Evolutionary conservation across 495 filamentous ascomycete genomes (phyloP), one percentile per base, ranked within the genome.

Genomic region (Lepidopterella palustris): DNA sequence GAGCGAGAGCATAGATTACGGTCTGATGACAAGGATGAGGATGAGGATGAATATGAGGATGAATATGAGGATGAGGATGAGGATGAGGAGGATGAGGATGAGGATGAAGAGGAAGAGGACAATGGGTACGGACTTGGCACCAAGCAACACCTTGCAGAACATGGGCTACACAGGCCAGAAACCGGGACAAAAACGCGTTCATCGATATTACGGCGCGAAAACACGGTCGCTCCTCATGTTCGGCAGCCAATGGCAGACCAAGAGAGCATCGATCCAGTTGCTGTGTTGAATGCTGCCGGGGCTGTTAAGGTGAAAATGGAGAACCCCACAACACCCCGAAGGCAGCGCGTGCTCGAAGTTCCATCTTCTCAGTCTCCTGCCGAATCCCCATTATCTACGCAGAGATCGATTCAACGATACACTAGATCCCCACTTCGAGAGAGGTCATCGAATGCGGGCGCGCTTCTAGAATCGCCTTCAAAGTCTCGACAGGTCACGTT

Each of bases 311-410:
- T 35, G 1, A 66, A 56, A 29, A 56, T 52, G 23, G 39, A 56
- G n/a, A 45, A 56, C 1, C 56, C 59, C 60, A 59, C 40, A 61
- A 68, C 55, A 59, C 71, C 62, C 47, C 70, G 58, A 53, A 58
- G 28, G 51, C 59, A 48, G 21, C 53, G 61, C 31, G 45, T 62
- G 45, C 63, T 53, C 18, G 71, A 72, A 45, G 68, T 76, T 25
- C 70, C 70, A 13, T 76, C 72, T 8, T 76, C 73, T 9, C 73
- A 76, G 50, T 72, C 73, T 20, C 70, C 73, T 9, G 56, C 67
- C n/a, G 71, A 72, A 6, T 65, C 70, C 5, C 70, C 71, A 1
- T 42, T 73, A 15, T 74, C 73, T 11, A 65, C 58, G 11, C 61
- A 59, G 29, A 59, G 53, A 24, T 55, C 61, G n/a, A 27, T 52